Evolutionary conservation across 305 asterid species (phyloP), one percentile per base, ranked within the genome.

Genomic region (Fraxinus ornus): DNA sequence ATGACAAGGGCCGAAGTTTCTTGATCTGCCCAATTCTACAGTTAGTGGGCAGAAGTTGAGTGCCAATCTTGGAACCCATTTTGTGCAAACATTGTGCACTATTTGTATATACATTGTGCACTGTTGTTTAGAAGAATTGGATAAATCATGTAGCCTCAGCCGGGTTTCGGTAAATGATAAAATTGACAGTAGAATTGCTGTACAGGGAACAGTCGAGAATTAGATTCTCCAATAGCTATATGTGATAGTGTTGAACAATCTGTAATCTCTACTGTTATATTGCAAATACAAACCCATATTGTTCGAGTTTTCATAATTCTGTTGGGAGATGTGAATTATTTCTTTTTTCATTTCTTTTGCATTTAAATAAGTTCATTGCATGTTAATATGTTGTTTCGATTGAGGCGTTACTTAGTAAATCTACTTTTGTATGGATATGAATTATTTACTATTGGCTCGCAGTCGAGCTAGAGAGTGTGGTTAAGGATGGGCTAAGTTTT

Each of bases 71-170:
- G 83, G 77, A 78, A 4, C 39, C 72, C 74, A 41, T 41, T 41
- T 41, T 41, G 52, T 41, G 17, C 52, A 10, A 41, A 36, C 41
- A 36, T 5, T 36, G 41, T 36, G 41, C 41, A 36, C 41, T 36
- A 36, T 36, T 36, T 36, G 36, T 33, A 33, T 33, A 33, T 4
- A 33, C 36, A 4, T 33, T 33, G 41, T 39, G 89, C 85, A 87
- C 86, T 85, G 83, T 85, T 81, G 81, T 86, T 82, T 49, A 32
- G 3, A 75, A 86, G 86, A 86, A 71, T 89, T 84, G 87, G 83
- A 79, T 81, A 82, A 5, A 68, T 32, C 41, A 73, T 49, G 84
- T 8, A 73, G 83, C 64, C 30, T 78, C 21, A 68, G 52, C 24
- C 13, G 73, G 81, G 49, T 81, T 12, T 72, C 76, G 64, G 72